Base-by-base conservation (phyloP, 306 rosid genomes). In the Trifolium fragiferum region DNA sequence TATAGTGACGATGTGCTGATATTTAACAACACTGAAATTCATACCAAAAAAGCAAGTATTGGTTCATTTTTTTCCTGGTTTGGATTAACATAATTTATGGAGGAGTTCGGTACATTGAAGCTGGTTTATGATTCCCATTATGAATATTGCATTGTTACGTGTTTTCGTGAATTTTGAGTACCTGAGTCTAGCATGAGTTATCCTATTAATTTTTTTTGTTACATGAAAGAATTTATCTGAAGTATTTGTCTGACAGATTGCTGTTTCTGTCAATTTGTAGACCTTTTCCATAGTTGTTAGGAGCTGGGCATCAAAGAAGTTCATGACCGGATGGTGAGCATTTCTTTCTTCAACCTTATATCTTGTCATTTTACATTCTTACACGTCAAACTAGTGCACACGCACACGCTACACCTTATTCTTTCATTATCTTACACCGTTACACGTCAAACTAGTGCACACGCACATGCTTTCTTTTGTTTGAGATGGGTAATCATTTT, bases 231-330 rank as follows among this genome's bases (percentile, higher is more conserved):
- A 15, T 72, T 78, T 49, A 51, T 55, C 38, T 27, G 6, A 65
- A 38, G 18, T 55, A 74, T 63, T 60, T 73, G 16, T 12, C 77
- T 80, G 72, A 86, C 76, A 71, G 25, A 15, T 76, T 53, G 46
- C 53, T 72, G 50, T 74, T 51, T 62, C 53, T 75, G 64, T 88
- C 47, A 54, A 27, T 63, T 49, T 89, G 93, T 80, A 93, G 98
- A 90, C 98, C 3, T 89, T 93, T 82, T 87, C 69, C 93, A 93
- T 85, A 86, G 96, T 93, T 74, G 70, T 90, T 70, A 80, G 91
- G 82, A 93, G 98, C 86, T 93, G 98, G 98, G 92, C 98, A 25
- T 93, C 98, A 3, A 93, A 93, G 79, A 93, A 93, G 89, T 93
- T 93, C 86, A 93, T 93, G 96, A 88, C 95, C 1, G 98, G 98